Base-by-base conservation (phyloP, 345 rosid genomes). In the Linum usitatissimum region DNA sequence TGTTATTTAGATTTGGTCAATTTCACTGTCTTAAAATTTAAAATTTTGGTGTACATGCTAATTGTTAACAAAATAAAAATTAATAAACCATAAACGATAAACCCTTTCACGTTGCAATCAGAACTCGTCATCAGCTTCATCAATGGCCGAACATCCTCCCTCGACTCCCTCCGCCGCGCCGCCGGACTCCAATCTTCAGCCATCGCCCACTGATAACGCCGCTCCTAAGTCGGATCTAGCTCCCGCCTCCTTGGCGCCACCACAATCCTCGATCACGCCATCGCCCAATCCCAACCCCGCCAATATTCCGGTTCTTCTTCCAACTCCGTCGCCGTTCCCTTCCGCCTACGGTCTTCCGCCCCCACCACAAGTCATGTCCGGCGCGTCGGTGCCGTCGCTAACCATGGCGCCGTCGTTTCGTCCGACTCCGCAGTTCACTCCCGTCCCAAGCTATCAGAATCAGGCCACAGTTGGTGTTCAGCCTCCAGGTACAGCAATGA, bases 71-170 rank as follows among this genome's bases (percentile, higher is more conserved):
- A n/a, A n/a, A n/a, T n/a, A n/a, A n/a, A n/a, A n/a, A n/a, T n/a
- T n/a, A n/a, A n/a, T n/a, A n/a, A n/a, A n/a, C n/a, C n/a, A n/a
- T n/a, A n/a, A n/a, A n/a, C 28, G 28, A 23, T 34, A 5, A 34
- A 34, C 38, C 38, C 38, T 34, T 34, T 34, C 28, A 23, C 28
- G 1, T 23, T 4, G 38, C 38, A 34, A 34, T 34, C 38, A 34
- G 38, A 34, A 34, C 38, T 34, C 38, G 4, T 21, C 19, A 3
- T 15, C 19, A 6, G 9, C 63, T 14, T 12, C 62, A 58, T 77
- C 80, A 64, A 87, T 90, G 95, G 97, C 95, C 58, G 93, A 81
- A 48, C 61, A 73, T 51, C 77, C 80, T 38, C 69, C 88, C 15
- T 78, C 95, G 15, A 15, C 51, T 10, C 3, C 51, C 64, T 78